Base-by-base conservation (phyloP, 192 early-diverging fungal genomes). In the Mortierella antarctica region DNA sequence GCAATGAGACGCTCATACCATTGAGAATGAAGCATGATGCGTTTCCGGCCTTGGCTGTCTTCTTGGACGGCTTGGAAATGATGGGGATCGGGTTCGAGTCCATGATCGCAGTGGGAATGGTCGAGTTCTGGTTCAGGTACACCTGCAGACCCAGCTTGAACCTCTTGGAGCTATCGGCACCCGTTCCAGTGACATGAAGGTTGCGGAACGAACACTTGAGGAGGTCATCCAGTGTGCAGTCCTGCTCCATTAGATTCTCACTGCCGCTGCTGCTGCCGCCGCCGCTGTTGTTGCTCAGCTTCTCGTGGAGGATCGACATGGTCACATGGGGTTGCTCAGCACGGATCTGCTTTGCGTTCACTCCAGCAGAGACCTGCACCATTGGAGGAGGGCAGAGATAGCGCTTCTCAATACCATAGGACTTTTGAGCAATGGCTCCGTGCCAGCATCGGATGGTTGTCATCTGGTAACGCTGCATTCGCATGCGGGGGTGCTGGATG, bases 61-160 rank as follows among this genome's bases (percentile, higher is more conserved):
- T 97, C 81, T 95, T 96, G 54, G 92, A 94, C 12, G 96, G 96
- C 84, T 98, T 98, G 57, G 95, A 96, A 48, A 98, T 96, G 62
- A 96, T 95, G 18, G 89, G 84, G 60, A 98, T 91, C 8, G 94
- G 90, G 44, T 86, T 84, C 10, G 94, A 93, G 68, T 92, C 89
- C 46, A 94, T 89, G 13, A 85, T 86, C 7, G 88, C 88, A 56
- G 88, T 90, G n/a, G 88, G 83, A 62, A 67, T 73, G 65, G 15
- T 44, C 50, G 81, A 51, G 46, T 20, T 63, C 21, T 82, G 72
- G 86, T 87, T 70, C 83, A 83, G 72, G 57, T 84, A 86, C 42
- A 89, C 73, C 42, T 91, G 89, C 40, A 95, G 83, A 48, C 89
- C 89, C 53, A 95, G 83, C 64, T 87, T 86, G 64, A 95, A 95